phyloP scores from a whole-genome alignment of 2,329 filamentous ascomycete species.

The Aspergillus ibericus region DNA sequence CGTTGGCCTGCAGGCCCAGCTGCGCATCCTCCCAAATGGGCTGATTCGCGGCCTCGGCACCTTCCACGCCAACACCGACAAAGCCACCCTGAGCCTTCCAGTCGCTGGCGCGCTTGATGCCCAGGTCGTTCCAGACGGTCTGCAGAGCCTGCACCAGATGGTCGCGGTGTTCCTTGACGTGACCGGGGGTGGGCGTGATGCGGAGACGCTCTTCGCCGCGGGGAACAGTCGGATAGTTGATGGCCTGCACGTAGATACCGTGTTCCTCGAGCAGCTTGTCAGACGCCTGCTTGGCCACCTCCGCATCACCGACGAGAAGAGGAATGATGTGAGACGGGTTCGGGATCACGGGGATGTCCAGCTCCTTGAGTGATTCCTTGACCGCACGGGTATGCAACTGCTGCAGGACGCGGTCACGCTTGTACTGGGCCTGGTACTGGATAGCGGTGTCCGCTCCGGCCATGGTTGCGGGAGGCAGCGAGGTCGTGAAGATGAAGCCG shows the following conservation, averaged over 20 bases:
- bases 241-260: conserved; percentile 95
- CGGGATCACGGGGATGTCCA: conserved; percentile 92
- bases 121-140: conserved; percentile 81
- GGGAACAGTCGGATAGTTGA: conserved; percentile 98
- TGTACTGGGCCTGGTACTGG: conserved; percentile 84
- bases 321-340: conserved; percentile 97
- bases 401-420: conserved; percentile 85
- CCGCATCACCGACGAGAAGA: conserved; percentile 89
- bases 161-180: conserved; percentile 79
- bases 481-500: conserved; percentile 98
- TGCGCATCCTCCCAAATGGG: conserved; percentile 93
- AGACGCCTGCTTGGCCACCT: conserved; percentile 85
- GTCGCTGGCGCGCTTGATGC: conserved; percentile 87
- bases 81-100: conserved; percentile 92
- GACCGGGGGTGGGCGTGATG: conserved; percentile 93
- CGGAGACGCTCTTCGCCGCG: conserved; percentile 96
- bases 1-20: conserved; percentile 65
- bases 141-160: conserved; percentile 82
- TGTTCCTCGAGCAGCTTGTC: conserved; percentile 89
- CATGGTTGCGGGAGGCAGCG: conserved; percentile 94
- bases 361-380: conserved; percentile 75
- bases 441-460: conserved; percentile 88
- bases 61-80: conserved; percentile 82
- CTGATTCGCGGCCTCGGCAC: conserved; percentile 56
- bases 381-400: conserved; percentile 95